Evolutionary conservation across 371 early-diverging fungal species (phyloP), one percentile per base, ranked within the genome.

Genomic region (Mortierella sp.): DNA sequence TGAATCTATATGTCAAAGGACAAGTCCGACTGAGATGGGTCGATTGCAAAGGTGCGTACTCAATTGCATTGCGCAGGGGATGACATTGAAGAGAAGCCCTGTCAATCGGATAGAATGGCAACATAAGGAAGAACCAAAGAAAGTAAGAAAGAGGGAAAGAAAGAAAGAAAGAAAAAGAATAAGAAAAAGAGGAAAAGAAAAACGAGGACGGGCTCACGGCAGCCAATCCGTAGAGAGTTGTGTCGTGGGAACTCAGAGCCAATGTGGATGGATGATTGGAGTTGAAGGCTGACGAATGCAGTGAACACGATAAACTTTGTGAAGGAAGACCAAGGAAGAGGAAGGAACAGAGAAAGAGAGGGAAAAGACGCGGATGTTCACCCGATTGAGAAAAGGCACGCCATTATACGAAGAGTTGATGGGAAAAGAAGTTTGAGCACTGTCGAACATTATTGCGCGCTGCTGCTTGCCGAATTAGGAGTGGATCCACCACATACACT

Each of bases 241-340:
- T 3, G 14, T 79, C 74, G 79, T 79, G 79, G 79, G 79, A 79
- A 79, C 42, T 68, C 38, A 38, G 68, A 68, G 4, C 48, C 6
- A 44, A 71, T 71, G 72, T 24, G 68, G 48, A 71, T 71, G 72
- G 28, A 71, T 71, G 72, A 71, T 71, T 44, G 47, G 31, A 71
- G 19, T 14, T 10, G 3, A 21, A 71, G 48, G 48, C 28, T 47
- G 31, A 71, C 72, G 48, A 71, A 71, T 50, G 50, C 16, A 16
- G 3, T 11, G 16, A 0, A 14, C 3, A 13, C 38, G 38, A 68
- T 42, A 68, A 68, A 68, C 38, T 24, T 42, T 68, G 31, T 19
- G 19, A 7, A 31, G 34, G 63, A 63, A 7, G 6, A 63, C 63
- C 2, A 63, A 31, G 28, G 63, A 63, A 63, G 21, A 34, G 21